phyloP scores from a whole-genome alignment of 2,329 filamentous ascomycete genomes.

The Alternaria consortialis region DNA sequence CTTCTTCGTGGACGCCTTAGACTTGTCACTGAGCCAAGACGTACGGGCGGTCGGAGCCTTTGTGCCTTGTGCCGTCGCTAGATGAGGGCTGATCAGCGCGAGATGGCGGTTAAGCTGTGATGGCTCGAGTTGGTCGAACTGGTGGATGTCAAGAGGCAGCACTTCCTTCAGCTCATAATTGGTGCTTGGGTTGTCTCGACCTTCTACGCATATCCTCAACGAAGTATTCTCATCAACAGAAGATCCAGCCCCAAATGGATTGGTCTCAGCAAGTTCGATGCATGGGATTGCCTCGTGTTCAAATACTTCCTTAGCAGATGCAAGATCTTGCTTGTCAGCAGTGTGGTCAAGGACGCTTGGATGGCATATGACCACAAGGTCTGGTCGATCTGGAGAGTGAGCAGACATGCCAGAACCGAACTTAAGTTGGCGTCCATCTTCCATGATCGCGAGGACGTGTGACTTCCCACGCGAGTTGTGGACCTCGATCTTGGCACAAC shows the following conservation, averaged over 20 bases:
- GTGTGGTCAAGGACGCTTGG: constrained; percentile 16
- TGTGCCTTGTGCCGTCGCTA: constrained; percentile 16
- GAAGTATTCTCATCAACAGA: constrained; percentile 29
- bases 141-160: constrained; percentile 46
- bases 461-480: constrained; percentile 15
- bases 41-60: constrained; percentile 5
- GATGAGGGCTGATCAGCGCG: constrained; percentile 41
- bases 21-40: constrained; percentile 11
- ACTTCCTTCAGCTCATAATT: constrained; percentile 42
- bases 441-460: constrained; percentile 27
- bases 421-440: constrained; percentile 37
- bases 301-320: constrained; percentile 36
- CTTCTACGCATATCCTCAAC: constrained; percentile 46
- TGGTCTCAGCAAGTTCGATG: constrained; percentile 42
- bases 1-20: constrained; percentile 19
- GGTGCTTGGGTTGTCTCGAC: constrained; percentile 27
- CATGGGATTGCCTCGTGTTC: constrained; percentile 35
- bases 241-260: constrained; percentile 37
- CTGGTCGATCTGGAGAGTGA: constrained; percentile 24
- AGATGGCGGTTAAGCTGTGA: constrained; percentile 52
- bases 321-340: constrained; percentile 29
- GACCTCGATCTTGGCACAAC: constrained; percentile 33
- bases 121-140: constrained; percentile 46
- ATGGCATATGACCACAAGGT: constrained; percentile 48
- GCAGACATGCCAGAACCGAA: constrained; percentile 23